Conservation (phyloP, 495 filamentous ascomycete genomes). For the Neurospora sublineolata region DNA sequence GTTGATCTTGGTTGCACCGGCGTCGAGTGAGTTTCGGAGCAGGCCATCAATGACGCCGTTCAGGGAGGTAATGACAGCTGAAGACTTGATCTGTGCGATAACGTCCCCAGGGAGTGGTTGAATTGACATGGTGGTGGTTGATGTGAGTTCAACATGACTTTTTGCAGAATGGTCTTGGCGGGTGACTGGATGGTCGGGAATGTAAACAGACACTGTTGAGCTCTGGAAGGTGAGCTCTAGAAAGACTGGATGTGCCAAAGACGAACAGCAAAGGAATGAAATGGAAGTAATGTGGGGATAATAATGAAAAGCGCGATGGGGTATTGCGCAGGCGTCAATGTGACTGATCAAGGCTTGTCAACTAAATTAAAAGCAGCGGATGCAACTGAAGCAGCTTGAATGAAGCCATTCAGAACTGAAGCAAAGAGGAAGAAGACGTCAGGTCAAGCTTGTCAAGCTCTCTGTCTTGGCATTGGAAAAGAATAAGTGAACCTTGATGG, state of each 20-base stretch:
- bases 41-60: constrained; percentile 63
- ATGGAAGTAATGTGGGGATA: neutral
- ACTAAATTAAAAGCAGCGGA: neutral
- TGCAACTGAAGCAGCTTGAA: neutral
- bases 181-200: neutral
- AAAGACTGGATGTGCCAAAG: neutral
- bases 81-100: constrained; percentile 78
- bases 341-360: neutral
- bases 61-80: constrained; percentile 62
- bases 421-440: neutral
- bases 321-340: neutral
- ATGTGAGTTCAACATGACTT: constrained; percentile 8
- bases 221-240: neutral
- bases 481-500: neutral
- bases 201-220: neutral
- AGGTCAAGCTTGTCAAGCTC: neutral
- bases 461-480: neutral
- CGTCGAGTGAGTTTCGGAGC: constrained; percentile 81
- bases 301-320: neutral
- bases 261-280: neutral
- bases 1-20: constrained; percentile 56
- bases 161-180: neutral
- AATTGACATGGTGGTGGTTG: constrained; percentile 44
- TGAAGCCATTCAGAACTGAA: neutral
- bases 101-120: constrained; percentile 62